phyloP scores from a whole-genome alignment of 768 basidiomycete genomes.

The Rhodotorula kratochvilovae region DNA sequence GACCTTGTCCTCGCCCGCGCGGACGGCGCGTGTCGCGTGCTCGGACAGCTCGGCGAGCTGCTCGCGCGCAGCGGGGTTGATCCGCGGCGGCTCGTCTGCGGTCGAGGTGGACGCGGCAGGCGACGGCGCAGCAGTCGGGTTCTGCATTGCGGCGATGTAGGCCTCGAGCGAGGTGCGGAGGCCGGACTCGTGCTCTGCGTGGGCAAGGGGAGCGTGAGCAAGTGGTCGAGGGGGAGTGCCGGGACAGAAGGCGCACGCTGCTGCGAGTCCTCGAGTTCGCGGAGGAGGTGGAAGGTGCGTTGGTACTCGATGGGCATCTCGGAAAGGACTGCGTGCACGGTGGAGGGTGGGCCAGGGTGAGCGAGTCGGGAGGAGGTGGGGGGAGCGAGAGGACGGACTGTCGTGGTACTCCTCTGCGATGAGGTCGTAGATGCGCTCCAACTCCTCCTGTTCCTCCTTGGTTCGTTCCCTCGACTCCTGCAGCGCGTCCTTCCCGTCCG shows the following conservation, averaged over 20 bases:
- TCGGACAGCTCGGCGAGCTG: not conserved
- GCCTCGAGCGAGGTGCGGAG: not conserved
- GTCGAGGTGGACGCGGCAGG: constrained; percentile 1
- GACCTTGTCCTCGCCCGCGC: constrained; percentile 62
- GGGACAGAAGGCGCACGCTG: constrained; percentile 51
- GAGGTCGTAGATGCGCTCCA: constrained; percentile 66
- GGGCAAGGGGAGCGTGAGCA: not conserved
- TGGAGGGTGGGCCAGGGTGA: constrained; percentile 2
- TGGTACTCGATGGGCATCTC: constrained; percentile 71
- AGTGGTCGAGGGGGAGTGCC: not conserved
- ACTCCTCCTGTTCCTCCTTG: constrained; percentile 60
- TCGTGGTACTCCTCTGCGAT: constrained; percentile 59
- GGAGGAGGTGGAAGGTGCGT: constrained; percentile 64
- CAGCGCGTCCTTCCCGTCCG: constrained; percentile 19
- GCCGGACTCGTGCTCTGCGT: not conserved
- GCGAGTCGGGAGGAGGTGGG: not conserved
- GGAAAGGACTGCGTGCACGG: constrained; percentile 59
- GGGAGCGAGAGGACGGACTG: constrained; percentile 51
- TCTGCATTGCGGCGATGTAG: constrained; percentile 3
- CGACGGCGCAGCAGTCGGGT: not conserved
- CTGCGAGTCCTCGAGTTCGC: constrained; percentile 67
- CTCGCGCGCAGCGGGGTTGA: not conserved
- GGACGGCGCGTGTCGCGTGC: constrained; percentile 3
- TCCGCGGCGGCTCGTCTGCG: not conserved
- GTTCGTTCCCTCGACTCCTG: constrained; percentile 46